phyloP scores from a whole-genome alignment of 176 grass and related monocot genomes.

The Musa acuminata region DNA sequence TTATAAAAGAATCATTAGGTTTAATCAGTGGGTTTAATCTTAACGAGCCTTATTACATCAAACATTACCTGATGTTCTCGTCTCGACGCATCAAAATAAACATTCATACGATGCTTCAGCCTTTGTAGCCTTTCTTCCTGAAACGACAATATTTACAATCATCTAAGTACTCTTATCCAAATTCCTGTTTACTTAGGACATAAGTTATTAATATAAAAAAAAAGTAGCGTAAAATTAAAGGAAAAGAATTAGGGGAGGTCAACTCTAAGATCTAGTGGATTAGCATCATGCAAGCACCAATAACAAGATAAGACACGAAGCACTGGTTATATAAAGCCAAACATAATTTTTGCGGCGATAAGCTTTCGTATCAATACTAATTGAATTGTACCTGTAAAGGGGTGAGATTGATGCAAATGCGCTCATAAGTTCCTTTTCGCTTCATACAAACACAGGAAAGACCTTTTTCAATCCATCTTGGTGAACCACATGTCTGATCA shows the following conservation, averaged over 20 bases:
- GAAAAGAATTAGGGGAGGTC: not conserved
- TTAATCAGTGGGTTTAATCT: not conserved
- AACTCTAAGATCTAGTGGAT: not conserved
- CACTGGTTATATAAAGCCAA: not conserved
- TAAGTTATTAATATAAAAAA: too few species aligned
- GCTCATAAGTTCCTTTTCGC: constrained; percentile 64
- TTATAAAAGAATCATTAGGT: not conserved
- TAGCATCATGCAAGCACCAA: not conserved
- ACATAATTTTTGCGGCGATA: too few species aligned
- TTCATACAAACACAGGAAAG: constrained; percentile 94
- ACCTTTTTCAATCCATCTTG: constrained; percentile 93
- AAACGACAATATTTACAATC: constrained; percentile 21
- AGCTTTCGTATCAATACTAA: not conserved
- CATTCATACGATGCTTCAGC: constrained; percentile 74
- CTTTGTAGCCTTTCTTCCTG: constrained; percentile 90
- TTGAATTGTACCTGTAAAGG: constrained; percentile 48
- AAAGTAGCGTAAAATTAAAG: not conserved
- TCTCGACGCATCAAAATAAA: constrained; percentile 81
- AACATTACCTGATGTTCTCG: constrained; percentile 75
- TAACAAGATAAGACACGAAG: not conserved
- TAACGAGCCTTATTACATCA: too few species aligned
- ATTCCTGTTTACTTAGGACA: not conserved
- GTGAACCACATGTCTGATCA: constrained; percentile 81
- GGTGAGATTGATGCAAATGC: constrained; percentile 86
- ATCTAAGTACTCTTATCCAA: not conserved